Percentiles rank a stretch among this genome's conserved stretches.
Evolutionary conservation across 805 yeast genomes (phyloP).

Genomic region (Barnettozyma botsteinii): DNA sequence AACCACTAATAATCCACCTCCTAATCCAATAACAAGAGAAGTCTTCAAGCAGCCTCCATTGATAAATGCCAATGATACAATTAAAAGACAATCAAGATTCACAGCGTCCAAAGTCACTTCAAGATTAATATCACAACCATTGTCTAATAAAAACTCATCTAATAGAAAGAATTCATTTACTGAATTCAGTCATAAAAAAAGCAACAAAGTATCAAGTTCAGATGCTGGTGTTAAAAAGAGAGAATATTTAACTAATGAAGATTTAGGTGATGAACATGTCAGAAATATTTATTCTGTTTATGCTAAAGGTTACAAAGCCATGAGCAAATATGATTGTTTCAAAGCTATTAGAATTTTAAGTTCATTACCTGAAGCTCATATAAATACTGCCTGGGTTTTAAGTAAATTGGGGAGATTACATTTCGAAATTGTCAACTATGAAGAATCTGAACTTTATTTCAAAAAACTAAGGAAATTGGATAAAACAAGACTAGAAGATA

Average conservation of each 20-base stretch:
- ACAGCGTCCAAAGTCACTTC: slow-evolving; percentile 43
- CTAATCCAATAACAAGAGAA: slow-evolving; percentile 8
- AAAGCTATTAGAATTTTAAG: slow-evolving; percentile 69
- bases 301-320: slow-evolving; percentile 57
- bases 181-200: slow-evolving; percentile 18
- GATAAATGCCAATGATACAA: slow-evolving; percentile 14
- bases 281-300: slow-evolving; percentile 44
- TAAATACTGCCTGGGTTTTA: slow-evolving; percentile 79
- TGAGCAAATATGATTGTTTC: slow-evolving; percentile 66
- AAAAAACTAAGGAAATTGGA: slow-evolving; percentile 58
- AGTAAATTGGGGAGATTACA: slow-evolving; percentile 74
- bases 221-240: slow-evolving; percentile 10
- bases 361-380: slow-evolving; percentile 55
- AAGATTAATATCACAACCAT: slow-evolving; percentile 40
- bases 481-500: slow-evolving; percentile 74
- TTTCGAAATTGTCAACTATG: slow-evolving; percentile 83
- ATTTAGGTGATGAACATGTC: slow-evolving; percentile 36
- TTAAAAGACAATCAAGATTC: slow-evolving; percentile 26
- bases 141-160: slow-evolving; percentile 14
- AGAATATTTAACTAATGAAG: slow-evolving; percentile 19
- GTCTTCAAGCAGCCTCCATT: slow-evolving; percentile 21
- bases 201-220: slow-evolving; percentile 9
- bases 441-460: slow-evolving; percentile 63
- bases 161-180: slow-evolving; percentile 9
- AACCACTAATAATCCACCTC: slow-evolving; percentile 1